Conservation (phyloP, 345 rosid species). For the Moricandia arvensis region DNA sequence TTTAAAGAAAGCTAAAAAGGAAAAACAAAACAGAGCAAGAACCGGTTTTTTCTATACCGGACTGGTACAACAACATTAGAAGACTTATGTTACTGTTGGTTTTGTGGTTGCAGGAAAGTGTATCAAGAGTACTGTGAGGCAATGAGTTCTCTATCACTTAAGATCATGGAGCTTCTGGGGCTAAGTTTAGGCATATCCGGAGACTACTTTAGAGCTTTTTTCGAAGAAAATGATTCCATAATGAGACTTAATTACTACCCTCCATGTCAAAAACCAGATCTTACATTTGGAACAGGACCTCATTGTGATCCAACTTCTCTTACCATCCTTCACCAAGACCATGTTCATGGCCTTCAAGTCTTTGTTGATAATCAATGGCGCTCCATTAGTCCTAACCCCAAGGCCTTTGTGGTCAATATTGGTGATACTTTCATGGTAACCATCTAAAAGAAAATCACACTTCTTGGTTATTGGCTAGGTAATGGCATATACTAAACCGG, state of each 20-base stretch:
- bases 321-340: conserved; percentile 96
- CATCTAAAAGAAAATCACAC: neutral
- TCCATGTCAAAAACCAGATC: conserved; percentile 90
- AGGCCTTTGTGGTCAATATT: conserved; percentile 89
- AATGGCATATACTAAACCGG: neutral
- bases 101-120: conserved; percentile 50
- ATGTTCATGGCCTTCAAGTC: conserved; percentile 96
- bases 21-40: neutral
- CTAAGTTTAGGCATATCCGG: conserved; percentile 64
- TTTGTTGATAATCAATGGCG: conserved; percentile 82
- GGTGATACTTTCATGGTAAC: conserved; percentile 98
- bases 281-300: conserved; percentile 95
- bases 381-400: conserved; percentile 63
- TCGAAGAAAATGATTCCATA: conserved; percentile 83
- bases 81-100: conserved; percentile 17
- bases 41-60: conserved; percentile 5
- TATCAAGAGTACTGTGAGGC: conserved; percentile 81
- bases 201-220: conserved; percentile 59
- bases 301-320: conserved; percentile 98
- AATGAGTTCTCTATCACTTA: conserved; percentile 76
- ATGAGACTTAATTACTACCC: conserved; percentile 99
- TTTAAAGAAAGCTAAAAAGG: neutral
- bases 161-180: conserved; percentile 90
- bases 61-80: neutral
- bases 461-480: neutral